phyloP scores from a whole-genome alignment of 805 yeast species.

The Saccharomycodes ludwigii region DNA sequence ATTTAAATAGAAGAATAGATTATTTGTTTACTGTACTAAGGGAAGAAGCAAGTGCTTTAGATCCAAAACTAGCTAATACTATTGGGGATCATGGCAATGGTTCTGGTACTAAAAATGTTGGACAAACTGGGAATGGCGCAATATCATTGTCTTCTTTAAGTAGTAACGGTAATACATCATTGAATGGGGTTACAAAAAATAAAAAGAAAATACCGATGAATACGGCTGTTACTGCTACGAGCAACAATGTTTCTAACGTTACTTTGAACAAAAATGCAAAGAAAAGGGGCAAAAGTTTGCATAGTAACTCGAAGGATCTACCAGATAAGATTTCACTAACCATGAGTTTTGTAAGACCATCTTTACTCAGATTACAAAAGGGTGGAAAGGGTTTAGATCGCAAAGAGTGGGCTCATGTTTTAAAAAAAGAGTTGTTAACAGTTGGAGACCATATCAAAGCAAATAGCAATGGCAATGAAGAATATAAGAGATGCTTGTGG shows the following conservation, averaged over 20 bases:
- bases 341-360: slow-evolving; percentile 57
- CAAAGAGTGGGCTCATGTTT: slow-evolving; percentile 61
- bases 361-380: slow-evolving; percentile 51
- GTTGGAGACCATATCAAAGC: slow-evolving; percentile 62
- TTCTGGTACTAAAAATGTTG: too few species aligned
- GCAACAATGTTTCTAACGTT: too few species aligned
- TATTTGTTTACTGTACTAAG: slow-evolving; percentile 61
- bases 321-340: too few species aligned
- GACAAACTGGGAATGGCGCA: too few species aligned
- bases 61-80: slow-evolving; percentile 9
- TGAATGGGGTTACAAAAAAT: slow-evolving; percentile 7
- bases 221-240: slow-evolving; percentile 15
- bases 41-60: slow-evolving; percentile 44
- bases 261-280: slow-evolving; percentile 10
- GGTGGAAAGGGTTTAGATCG: slow-evolving; percentile 67
- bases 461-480: slow-evolving; percentile 18
- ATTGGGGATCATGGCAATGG: too few species aligned
- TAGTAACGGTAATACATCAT: slow-evolving; percentile 8
- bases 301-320: slow-evolving; percentile 5
- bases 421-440: slow-evolving; percentile 53
- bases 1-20: slow-evolving; percentile 83
- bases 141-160: too few species aligned
- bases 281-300: slow-evolving; percentile 2
- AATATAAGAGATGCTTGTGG: slow-evolving; percentile 37
- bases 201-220: too few species aligned